Percentiles rank a stretch among this genome's conserved stretches.
Conservation (phyloP, 176 grass and related monocot genomes). For the Oryza australiensis region DNA sequence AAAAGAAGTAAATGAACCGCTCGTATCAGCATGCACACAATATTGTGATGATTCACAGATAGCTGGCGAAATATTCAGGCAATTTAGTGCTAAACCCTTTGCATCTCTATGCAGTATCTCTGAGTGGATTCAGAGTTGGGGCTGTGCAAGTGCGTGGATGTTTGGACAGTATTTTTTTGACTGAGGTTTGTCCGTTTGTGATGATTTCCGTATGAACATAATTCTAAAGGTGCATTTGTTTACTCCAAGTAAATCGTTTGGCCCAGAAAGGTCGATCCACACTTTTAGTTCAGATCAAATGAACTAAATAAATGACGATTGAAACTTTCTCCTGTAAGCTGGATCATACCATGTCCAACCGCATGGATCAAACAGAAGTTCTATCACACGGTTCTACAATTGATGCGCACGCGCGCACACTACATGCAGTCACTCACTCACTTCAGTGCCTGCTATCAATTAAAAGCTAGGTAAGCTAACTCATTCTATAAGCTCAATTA, state of each 20-base stretch:
- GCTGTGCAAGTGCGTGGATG: not conserved
- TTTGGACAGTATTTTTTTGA: not conserved
- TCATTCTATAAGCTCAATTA: not conserved
- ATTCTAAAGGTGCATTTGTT: not conserved
- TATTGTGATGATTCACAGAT: not conserved
- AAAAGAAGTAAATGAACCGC: not conserved
- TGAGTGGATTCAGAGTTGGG: slow-evolving; percentile 9
- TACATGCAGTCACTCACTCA: not conserved
- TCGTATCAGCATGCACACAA: not conserved
- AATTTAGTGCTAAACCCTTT: not conserved
- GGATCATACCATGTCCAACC: not conserved
- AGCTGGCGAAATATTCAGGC: not conserved
- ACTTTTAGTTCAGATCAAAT: not conserved
- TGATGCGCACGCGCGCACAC: not conserved
- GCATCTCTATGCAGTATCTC: slow-evolving; percentile 11
- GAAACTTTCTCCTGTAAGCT: not conserved
- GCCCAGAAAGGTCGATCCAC: not conserved
- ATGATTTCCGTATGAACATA: not conserved
- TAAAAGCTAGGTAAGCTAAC: not conserved
- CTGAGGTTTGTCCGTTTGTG: not conserved
- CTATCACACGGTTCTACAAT: not conserved
- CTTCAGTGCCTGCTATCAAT: not conserved
- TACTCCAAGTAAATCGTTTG: slow-evolving; percentile 4
- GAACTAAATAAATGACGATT: not conserved
- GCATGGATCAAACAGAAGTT: not conserved